Base-by-base conservation (phyloP, 2,329 filamentous ascomycete genomes). In the Xylaria multiplex region DNA sequence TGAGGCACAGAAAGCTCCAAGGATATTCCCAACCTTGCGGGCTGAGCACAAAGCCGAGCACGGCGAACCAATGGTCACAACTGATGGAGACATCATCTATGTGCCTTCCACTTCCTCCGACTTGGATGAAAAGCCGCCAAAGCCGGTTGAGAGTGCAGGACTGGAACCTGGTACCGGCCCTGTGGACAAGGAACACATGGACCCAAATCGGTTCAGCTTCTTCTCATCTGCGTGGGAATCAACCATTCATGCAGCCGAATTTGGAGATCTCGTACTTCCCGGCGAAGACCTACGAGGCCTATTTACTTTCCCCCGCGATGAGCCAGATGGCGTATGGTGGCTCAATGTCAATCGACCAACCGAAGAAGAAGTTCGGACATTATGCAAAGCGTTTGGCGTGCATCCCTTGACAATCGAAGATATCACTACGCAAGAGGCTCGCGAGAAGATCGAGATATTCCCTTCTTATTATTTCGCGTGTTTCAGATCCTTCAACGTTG, bases 381-480 rank as follows among this genome's bases (percentile, higher is more conserved):
- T 99, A 68, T 97, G 93, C 83, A 93, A 94, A 75, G 94, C 96
- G 4, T 99, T 99, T 79, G 93, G 93, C 14, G 92, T 99, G 61
- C 96, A 99, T 79, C 95, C 95, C 40, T 83, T 99, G 78, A 99
- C 96, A 0, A 92, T 95, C 45, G 96, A 99, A 79, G 96, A 99
- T 83, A 97, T 99, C 72, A 90, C 91, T 66, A 97, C 93, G 0
- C 93, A 97, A 77, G 96, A 99, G 80, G 91, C 94, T 11, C 93
- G 96, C 49, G 96, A 99, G 81, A 99, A 99, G 83, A 97, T 99
- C 62, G 96, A 99, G 80, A 86, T 99, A 27, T 99, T 99, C 81
- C 92, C 93, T 27, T 93, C 93, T 48, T 99, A 99, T 82, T 99
- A 99, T 81, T 98, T 99, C 78, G 93, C 97, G 57, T 97, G 93